Evolutionary conservation across 495 filamentous ascomycete species (phyloP), one percentile per base, ranked within the genome.

Genomic region (Diplogelasinospora grovesii): DNA sequence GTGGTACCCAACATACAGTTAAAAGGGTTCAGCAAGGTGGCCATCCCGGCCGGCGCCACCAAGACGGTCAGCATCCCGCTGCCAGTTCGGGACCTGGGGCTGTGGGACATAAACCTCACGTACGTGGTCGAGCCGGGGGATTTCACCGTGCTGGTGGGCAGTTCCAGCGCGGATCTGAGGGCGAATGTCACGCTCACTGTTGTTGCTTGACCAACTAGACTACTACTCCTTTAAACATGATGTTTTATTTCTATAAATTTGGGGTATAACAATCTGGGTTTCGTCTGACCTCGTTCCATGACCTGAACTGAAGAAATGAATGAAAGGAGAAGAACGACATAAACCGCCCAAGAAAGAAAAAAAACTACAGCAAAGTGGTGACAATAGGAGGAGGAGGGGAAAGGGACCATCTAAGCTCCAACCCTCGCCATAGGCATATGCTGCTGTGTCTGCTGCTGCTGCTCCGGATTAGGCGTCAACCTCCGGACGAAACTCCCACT

Each of bases 41-140:
- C 68, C 14, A 59, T 86, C 27, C 66, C 64, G 31, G 75, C 81
- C 0, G 80, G 80, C 0, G 56, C 75, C 51, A 81, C 71, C 3
- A 66, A 71, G 60, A 73, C 55, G 5, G 78, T 83, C 10, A 54
- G 58, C 14, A 71, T 86, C 35, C 57, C 69, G 13, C 43, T 81
- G 9, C 45, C 67, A 11, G 63, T 81, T 16, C 46, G 61, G 21
- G 61, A 75, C 27, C 48, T 82, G 46, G 77, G 77, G 0, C 50
- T 82, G 13, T 82, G 77, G 74, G 69, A 78, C 61, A 59, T 70
- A n/a, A 55, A 67, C 18, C 77, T 77, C 68, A 72, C 79, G 54
- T 83, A 85, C 54, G 77, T 80, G 5, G 78, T 85, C 20, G 82
- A 85, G 64, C 72, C 74, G 4, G 82, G 82, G 0, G 69, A 73